Percentiles rank a stretch among this genome's conserved stretches.
These are phyloP conservation scores for Ophiostoma sp. DNA, from an alignment of 2,329 filamentous ascomycete species.

Conservation along the genomic window DNA sequence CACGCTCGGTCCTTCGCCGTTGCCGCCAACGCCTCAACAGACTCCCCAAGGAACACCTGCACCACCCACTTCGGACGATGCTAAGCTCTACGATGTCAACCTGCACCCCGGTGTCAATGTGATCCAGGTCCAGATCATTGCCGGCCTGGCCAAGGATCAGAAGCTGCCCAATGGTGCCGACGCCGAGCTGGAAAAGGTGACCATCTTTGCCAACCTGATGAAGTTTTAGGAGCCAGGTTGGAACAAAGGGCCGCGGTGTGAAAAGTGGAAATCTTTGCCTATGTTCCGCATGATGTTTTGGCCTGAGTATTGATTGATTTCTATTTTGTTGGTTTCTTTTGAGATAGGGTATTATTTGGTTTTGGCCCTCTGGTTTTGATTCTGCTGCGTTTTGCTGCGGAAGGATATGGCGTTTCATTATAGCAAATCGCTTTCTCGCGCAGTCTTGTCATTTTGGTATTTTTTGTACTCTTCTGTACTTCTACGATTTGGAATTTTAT, in stretches of 20 bases:
- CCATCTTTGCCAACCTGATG: slow-evolving; percentile 71
- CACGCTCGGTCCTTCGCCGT: slow-evolving; percentile 52
- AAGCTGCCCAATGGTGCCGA: slow-evolving; percentile 59
- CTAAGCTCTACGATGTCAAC: slow-evolving; percentile 72
- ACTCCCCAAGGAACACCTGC: background rate
- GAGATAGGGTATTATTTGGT: background rate
- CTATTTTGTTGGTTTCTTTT: background rate
- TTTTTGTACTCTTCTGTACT: background rate
- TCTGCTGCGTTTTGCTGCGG: background rate
- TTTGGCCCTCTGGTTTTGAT: background rate
- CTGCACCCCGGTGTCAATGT: slow-evolving; percentile 73
- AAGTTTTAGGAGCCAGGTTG: slow-evolving; percentile 42
- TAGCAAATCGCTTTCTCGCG: background rate
- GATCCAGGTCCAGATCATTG: slow-evolving; percentile 76
- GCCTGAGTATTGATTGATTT: background rate
- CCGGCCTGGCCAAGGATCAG: slow-evolving; percentile 63
- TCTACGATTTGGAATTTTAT: background rate
- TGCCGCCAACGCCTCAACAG: slow-evolving; percentile 54
- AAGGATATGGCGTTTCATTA: background rate
- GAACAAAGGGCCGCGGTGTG: background rate
- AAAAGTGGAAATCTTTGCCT: background rate
- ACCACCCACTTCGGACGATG: slow-evolving; percentile 33
- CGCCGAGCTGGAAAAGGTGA: slow-evolving; percentile 76
- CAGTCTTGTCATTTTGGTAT: background rate
- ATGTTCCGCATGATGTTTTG: background rate